Evolutionary conservation across 768 basidiomycete genomes (phyloP).

Genomic region (Butyriboletus loyo): DNA sequence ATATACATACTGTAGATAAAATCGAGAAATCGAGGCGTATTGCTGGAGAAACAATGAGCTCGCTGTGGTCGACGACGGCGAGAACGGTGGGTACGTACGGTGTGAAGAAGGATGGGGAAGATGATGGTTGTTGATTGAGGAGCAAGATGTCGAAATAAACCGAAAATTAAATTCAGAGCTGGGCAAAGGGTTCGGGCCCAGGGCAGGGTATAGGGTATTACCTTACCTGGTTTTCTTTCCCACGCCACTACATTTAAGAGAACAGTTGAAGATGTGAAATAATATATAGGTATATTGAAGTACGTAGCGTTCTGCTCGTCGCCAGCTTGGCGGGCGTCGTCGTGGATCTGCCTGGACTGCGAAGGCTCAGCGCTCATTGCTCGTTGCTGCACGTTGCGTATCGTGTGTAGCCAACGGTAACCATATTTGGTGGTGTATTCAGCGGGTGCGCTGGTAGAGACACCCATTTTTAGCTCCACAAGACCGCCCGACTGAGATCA

Average conservation of each 20-base stretch:
- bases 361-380: not conserved
- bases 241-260: constrained; percentile 28
- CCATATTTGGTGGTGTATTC: not conserved
- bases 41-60: constrained; percentile 34
- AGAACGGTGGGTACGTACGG: constrained; percentile 39
- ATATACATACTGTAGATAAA: constrained; percentile 40
- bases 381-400: too few relatives aligned
- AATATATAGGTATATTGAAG: not conserved
- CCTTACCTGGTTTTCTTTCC: constrained; percentile 7
- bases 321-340: constrained; percentile 1
- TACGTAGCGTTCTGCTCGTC: not conserved
- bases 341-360: not conserved
- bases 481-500: constrained; percentile 5
- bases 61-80: constrained; percentile 32
- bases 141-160: constrained; percentile 47
- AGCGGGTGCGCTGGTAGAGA: not conserved
- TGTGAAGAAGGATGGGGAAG: constrained; percentile 36
- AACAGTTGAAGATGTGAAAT: constrained; percentile 8
- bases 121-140: constrained; percentile 47
- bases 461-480: constrained; percentile 9
- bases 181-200: constrained; percentile 70
- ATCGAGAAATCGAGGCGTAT: too few relatives aligned
- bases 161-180: constrained; percentile 63
- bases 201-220: constrained; percentile 37
- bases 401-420: too few relatives aligned